A percentile compares a stretch with the other conserved stretches of the same genome.
phyloP scores from a whole-genome alignment of 495 filamentous ascomycete species.

The Trichocladium antarcticum region DNA sequence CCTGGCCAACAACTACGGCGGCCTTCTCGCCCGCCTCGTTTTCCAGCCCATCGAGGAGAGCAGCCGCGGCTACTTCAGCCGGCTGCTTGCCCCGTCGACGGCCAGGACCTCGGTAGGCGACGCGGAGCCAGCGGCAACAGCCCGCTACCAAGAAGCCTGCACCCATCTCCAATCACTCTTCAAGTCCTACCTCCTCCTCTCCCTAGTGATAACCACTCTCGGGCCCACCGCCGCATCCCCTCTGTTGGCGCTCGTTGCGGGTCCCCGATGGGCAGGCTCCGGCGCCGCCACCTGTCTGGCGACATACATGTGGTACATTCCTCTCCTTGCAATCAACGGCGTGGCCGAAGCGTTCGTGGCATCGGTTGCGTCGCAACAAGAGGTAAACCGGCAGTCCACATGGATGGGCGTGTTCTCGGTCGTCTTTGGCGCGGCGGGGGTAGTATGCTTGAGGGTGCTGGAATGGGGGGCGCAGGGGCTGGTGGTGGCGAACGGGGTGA shows the following conservation, averaged over 20 bases:
- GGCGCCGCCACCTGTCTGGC: conserved; percentile 55
- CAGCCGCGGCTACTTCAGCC: conserved; percentile 74
- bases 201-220: conserved; percentile 51
- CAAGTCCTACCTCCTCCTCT: conserved; percentile 54
- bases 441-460: conserved; percentile 52
- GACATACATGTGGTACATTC: conserved; percentile 83
- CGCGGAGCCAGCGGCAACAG: conserved; percentile 13
- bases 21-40: conserved; percentile 75
- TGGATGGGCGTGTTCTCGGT: conserved; percentile 75
- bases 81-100: conserved; percentile 38
- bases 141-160: conserved; percentile 25
- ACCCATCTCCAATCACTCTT: conserved; percentile 46
- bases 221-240: conserved; percentile 63
- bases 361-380: conserved; percentile 56
- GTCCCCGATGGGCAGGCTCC: conserved; percentile 56
- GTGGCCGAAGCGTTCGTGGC: conserved; percentile 87
- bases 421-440: conserved; percentile 61
- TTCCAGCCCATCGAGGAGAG: conserved; percentile 95
- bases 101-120: not conserved
- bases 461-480: conserved; percentile 64
- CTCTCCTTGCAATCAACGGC: conserved; percentile 83
- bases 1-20: conserved; percentile 88
- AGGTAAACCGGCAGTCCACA: conserved; percentile 62
- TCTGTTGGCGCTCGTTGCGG: conserved; percentile 60
- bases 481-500: conserved; percentile 73